Base-by-base conservation (phyloP, 2,329 filamentous ascomycete genomes). In the Exophiala phaeomuriformis region DNA sequence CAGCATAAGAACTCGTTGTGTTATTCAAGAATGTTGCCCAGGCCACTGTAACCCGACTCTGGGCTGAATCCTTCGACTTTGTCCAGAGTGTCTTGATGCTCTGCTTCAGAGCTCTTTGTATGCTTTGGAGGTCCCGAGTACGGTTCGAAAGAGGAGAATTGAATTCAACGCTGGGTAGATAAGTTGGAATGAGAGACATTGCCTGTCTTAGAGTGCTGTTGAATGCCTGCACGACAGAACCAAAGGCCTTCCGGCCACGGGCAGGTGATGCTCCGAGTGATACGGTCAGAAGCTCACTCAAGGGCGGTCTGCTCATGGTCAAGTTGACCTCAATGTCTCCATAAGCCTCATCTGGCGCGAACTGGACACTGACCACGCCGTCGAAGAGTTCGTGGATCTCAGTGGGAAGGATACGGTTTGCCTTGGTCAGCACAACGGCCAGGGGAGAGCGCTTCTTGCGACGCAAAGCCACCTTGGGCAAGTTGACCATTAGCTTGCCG, bases 371-470 rank as follows among this genome's bases (percentile, higher is more conserved):
- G 58, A 80, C 80, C 5, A 78, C 74, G 5, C 77, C 77, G 33
- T 77, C 74, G 52, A 79, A 76, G 5, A 79, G 69, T 42, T 71
- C 72, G 36, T 74, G 74, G n/a, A 76, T 65, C 53, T 75, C 69
- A 52, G 75, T 72, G 29, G 73, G 62, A 43, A 75, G 64, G 33
- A 67, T 58, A 10, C 68, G 66, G 29, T 69, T 70, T n/a, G 65
- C 64, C 48, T 74, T 73, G 30, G 65, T 69, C 44, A 81, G 71
- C 44, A 71, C 70, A 36, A 81, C 74, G 47, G 72, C 69, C 50
- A 82, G 72, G 9, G 71, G 69, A 5, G 53, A 52, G 10, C 70
- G 69, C 60, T 72, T 77, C 59, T 71, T 75, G 47, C 50, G 50
- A 30, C 30, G 49, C n/a, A 51, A 41, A 7, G 53, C 52, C 7